A percentile compares a stretch with the other conserved stretches of the same genome.
Conservation (phyloP, 208 protist genomes). For the Strigomonas culicis region DNA sequence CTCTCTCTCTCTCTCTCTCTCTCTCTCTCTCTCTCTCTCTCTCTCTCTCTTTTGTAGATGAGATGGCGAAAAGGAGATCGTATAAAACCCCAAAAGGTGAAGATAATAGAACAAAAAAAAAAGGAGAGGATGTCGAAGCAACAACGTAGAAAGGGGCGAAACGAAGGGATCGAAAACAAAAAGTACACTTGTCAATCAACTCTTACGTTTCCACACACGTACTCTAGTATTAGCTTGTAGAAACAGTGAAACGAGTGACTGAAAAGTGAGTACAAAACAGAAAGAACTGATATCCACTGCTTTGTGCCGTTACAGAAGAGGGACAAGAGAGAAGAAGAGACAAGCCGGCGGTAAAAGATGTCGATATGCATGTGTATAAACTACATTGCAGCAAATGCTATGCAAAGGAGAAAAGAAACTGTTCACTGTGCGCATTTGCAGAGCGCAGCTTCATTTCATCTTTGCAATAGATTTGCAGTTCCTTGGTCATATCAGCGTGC, state of each 20-base stretch:
- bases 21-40: too few relatives aligned
- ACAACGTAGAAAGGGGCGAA: constrained; percentile 1
- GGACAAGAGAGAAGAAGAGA: too few relatives aligned
- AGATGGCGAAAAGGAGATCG: constrained; percentile 11
- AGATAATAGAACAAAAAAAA: constrained; percentile 8
- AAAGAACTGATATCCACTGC: too few relatives aligned
- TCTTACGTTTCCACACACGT: too few relatives aligned
- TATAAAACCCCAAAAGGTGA: constrained; percentile 12
- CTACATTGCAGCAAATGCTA: too few relatives aligned
- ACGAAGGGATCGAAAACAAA: background rate
- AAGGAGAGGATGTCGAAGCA: constrained; percentile 8
- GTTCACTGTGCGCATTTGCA: background rate
- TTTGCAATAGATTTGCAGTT: background rate
- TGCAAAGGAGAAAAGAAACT: background rate
- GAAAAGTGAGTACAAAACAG: too few relatives aligned
- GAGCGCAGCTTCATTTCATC: background rate
- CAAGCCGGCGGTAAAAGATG: too few relatives aligned
- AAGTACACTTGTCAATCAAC: background rate
- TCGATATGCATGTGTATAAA: too few relatives aligned
- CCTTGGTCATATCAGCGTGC: background rate
- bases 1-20: too few relatives aligned
- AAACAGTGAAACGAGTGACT: background rate
- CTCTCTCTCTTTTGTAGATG: too few relatives aligned
- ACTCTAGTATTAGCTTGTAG: background rate
- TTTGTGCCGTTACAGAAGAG: too few relatives aligned